Percentiles rank a stretch among this genome's conserved stretches.
Conservation (phyloP, 176 grass and related monocot genomes). For the Phyllostachys edulis region DNA sequence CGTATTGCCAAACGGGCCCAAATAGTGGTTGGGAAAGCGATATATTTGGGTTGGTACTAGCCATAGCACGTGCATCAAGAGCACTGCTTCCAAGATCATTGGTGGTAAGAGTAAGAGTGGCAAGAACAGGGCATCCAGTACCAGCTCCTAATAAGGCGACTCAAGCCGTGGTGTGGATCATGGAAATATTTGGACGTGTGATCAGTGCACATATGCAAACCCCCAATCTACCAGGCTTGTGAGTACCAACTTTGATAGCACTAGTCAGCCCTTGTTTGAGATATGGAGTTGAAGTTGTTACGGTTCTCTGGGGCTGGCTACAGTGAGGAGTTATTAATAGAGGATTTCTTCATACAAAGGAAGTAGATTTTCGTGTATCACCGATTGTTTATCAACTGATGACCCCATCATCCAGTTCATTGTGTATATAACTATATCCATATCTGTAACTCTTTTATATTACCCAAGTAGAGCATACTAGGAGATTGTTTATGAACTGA, state of each 20-base stretch:
- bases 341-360: conserved; percentile 5
- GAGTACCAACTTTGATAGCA: conserved; percentile 51
- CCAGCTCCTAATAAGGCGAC: conserved; percentile 53
- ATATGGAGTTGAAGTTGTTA: conserved; percentile 2
- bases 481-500: conserved; percentile 12
- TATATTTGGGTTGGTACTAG: not conserved
- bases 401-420: conserved; percentile 23
- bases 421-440: conserved; percentile 45
- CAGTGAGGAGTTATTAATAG: conserved; percentile 11
- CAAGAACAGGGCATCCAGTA: conserved; percentile 53
- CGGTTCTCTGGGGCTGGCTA: not conserved
- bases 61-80: conserved; percentile 68
- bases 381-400: conserved; percentile 27
- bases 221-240: conserved; percentile 82
- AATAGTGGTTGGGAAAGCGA: no score
- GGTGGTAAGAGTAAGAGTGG: not conserved
- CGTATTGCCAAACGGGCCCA: no score
- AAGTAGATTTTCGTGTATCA: conserved; percentile 24
- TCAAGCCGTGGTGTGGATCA: conserved; percentile 66
- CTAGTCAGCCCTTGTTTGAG: conserved; percentile 18
- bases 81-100: conserved; percentile 63
- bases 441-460: conserved; percentile 42
- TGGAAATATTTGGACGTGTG: conserved; percentile 70
- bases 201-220: conserved; percentile 85
- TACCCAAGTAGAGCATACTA: conserved; percentile 24